Conservation (phyloP, 768 basidiomycete genomes). For the Vararia minispora region DNA sequence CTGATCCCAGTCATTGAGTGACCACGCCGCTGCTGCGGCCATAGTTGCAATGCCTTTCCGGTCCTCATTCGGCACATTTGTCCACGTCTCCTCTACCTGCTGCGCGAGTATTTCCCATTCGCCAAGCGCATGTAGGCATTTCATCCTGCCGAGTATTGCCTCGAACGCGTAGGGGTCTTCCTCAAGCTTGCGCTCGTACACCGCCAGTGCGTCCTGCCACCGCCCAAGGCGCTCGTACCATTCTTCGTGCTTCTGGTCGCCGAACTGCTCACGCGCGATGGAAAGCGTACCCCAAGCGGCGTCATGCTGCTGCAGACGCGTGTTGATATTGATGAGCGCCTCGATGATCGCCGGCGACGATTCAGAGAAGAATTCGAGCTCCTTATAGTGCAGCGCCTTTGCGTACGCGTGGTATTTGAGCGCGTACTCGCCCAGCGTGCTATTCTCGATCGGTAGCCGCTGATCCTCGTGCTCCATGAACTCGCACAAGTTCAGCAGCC, state of each 20-base stretch:
- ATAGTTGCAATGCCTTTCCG: conserved; percentile 89
- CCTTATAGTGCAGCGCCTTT: conserved; percentile 97
- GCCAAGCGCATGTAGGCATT: conserved; percentile 91
- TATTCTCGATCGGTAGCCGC: conserved; percentile 84
- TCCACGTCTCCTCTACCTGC: conserved; percentile 85
- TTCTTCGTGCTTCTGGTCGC: conserved; percentile 87
- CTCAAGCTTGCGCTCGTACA: conserved; percentile 71
- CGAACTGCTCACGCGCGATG: conserved; percentile 82
- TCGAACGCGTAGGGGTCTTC: conserved; percentile 69
- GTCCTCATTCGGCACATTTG: conserved; percentile 70
- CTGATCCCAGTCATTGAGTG: conserved; percentile 90
- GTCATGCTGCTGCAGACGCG: conserved; percentile 91
- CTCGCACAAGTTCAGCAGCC: conserved; percentile 87
- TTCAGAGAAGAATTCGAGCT: conserved; percentile 91
- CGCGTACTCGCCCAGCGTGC: conserved; percentile 89
- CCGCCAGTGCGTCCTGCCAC: conserved; percentile 88
- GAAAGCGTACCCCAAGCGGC: conserved; percentile 95
- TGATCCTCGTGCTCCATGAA: conserved; percentile 99
- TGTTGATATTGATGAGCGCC: conserved; percentile 92
- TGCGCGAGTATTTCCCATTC: conserved; percentile 91
- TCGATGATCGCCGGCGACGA: conserved; percentile 87
- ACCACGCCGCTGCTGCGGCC: conserved; percentile 97
- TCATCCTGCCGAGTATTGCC: conserved; percentile 83
- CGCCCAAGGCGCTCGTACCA: conserved; percentile 96
- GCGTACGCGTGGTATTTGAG: conserved; percentile 91